Base-by-base conservation (phyloP, 169 alveolate species). In the Amoebophrya sp. region DNA sequence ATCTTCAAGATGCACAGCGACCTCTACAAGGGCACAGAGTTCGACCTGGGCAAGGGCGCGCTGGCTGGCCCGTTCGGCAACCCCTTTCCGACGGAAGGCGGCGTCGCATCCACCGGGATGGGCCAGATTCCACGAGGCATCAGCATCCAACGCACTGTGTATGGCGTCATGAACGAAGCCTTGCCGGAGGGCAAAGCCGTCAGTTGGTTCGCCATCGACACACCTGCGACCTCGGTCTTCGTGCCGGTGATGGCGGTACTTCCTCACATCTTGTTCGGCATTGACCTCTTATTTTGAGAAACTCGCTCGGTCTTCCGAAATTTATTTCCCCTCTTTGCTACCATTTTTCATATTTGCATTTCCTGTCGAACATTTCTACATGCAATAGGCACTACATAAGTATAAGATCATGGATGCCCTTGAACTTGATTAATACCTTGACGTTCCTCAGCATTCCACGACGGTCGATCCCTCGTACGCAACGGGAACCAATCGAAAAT, bases 121-220 rank as follows among this genome's bases (percentile, higher is more conserved):
- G 92, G 92, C 14, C 92, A 90, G 55, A 90, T 90, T 38, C 92
- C 92, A 0, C 92, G 92, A 2, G 92, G 92, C 33, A 90, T 90
- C n/a, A 38, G 76, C 40, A 90, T 90, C 29, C 53, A 77, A 24
- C 53, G 92, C 40, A 90, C 92, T 23, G 55, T 53, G 29, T 90
- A 90, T 29, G 38, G 78, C 38, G 53, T 90, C 78, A 18, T 65
- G 83, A 65, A 26, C 83, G 83, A 65, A 26, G 83, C 83, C 38
- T 36, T 1, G 83, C 36, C 36, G 2, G 83, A 1, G 12, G 83
- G 26, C 1, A 1, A 65, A 18, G 83, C 83, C 12, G 83, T 65
- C 36, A 26, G 36, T 10, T 65, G 83, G 83, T 65, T 65, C 26
- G 83, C 36, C 38, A 18, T 26, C 83, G 83, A 65, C 83, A 65